These are phyloP conservation scores for Leucaena leucocephala DNA, from an alignment of 306 rosid genomes.

Conservation along the genomic window DNA sequence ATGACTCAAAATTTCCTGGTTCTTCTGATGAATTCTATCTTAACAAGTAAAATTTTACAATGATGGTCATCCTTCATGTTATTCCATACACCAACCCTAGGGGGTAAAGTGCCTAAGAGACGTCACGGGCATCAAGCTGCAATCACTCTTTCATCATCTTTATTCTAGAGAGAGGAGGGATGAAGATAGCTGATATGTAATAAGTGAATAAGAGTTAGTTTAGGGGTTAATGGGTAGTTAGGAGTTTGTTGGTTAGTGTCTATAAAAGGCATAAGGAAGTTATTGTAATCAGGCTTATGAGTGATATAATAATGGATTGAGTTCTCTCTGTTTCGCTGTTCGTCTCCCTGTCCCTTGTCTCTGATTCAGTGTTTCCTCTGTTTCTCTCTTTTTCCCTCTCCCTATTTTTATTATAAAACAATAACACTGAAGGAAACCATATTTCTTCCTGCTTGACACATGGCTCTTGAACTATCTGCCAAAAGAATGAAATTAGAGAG, in stretches of 20 bases:
- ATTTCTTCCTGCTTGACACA: constrained; percentile 3
- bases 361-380: neutral
- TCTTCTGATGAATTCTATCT: constrained; percentile 16
- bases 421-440: neutral
- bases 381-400: neutral
- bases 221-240: neutral
- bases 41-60: neutral
- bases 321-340: neutral
- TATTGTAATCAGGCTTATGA: neutral
- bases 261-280: neutral
- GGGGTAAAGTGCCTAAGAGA: neutral
- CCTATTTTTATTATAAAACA: neutral
- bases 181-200: neutral
- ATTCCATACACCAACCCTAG: constrained; percentile 11
- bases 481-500: constrained; percentile 2
- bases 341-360: neutral
- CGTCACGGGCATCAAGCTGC: constrained; percentile 10
- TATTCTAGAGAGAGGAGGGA: constrained; percentile 6
- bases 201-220: neutral
- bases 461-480: neutral
- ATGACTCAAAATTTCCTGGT: constrained; percentile 25
- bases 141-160: neutral
- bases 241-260: neutral
- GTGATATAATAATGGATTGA: neutral
- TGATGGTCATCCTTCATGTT: constrained; percentile 24